These are phyloP conservation scores for Diaporthe aspalathi DNA, from an alignment of 2,329 filamentous ascomycete species.

Conservation along the genomic window DNA sequence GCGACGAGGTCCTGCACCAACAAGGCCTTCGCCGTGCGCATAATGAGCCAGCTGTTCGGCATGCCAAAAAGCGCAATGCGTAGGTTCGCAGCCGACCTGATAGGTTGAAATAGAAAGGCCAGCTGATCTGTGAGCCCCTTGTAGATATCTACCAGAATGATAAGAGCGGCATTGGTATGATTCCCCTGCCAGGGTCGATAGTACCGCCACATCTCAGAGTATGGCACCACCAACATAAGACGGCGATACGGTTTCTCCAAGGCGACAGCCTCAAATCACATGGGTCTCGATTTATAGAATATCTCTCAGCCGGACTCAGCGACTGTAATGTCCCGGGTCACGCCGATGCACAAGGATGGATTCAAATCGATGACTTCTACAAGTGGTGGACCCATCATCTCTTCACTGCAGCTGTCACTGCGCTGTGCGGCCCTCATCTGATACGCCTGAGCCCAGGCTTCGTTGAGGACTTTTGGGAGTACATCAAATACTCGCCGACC, in stretches of 20 bases:
- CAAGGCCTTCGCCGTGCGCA: neutral
- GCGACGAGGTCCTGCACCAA: neutral
- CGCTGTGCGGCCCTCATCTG: neutral
- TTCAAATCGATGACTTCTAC: neutral
- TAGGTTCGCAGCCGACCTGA: neutral
- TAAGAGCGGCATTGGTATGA: neutral
- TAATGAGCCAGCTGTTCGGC: slow-evolving; percentile 3
- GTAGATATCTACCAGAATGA: neutral
- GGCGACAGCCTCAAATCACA: neutral
- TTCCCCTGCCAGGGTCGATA: neutral
- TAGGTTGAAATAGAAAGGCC: neutral
- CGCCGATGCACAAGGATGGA: neutral
- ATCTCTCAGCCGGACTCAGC: neutral
- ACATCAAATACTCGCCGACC: neutral
- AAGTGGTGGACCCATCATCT: neutral
- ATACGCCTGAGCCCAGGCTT: neutral
- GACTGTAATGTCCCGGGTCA: neutral
- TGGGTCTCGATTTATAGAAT: neutral
- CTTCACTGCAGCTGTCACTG: neutral
- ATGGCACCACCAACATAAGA: neutral
- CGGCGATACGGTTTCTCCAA: neutral
- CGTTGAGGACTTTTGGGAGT: slow-evolving; percentile 1
- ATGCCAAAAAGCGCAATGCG: neutral
- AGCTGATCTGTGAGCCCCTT: neutral
- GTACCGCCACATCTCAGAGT: neutral